Conservation (phyloP, 108 stramenopile species). For the Aurantiochytrium sp. region DNA sequence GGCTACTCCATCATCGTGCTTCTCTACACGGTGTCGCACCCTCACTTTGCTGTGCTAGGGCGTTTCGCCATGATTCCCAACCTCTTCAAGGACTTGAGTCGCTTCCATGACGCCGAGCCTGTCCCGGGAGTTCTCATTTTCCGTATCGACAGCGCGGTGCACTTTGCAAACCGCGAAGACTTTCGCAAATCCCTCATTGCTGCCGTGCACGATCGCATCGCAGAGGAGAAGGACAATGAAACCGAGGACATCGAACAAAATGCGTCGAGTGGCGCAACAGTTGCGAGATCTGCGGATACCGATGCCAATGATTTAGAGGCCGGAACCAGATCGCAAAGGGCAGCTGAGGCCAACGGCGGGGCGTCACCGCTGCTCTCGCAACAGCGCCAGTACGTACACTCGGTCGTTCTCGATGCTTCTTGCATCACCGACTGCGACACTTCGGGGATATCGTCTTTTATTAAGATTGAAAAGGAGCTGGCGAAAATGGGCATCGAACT, state of each 20-base stretch:
- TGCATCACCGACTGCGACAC: neutral
- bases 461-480: neutral
- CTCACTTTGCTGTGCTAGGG: neutral
- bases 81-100: neutral
- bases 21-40: neutral
- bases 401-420: neutral
- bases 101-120: neutral
- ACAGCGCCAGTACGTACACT: neutral
- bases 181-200: neutral
- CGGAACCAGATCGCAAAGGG: no score
- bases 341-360: no score
- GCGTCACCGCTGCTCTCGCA: no score
- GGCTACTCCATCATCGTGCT: neutral
- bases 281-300: no score
- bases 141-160: neutral
- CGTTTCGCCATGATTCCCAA: neutral
- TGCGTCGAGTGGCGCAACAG: neutral
- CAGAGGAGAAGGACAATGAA: neutral
- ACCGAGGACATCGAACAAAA: neutral
- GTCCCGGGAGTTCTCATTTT: neutral
- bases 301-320: no score
- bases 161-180: slow-evolving; percentile 9
- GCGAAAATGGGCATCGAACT: neutral
- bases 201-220: neutral
- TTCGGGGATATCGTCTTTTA: neutral